Evolutionary conservation across 345 rosid species (phyloP).

Genomic region (Geranium brycei): DNA sequence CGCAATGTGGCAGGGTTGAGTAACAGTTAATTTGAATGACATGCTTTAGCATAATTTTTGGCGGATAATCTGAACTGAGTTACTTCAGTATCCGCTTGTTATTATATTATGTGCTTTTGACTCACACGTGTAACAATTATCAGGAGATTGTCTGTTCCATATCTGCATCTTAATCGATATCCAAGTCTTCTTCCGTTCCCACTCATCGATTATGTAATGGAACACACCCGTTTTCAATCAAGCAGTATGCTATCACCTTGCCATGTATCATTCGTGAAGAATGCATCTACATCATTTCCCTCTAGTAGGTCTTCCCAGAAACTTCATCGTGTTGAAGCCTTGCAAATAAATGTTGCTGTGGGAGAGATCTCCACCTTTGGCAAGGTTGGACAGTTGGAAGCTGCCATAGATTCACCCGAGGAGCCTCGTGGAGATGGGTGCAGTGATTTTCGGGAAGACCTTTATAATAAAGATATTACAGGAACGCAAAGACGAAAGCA

Average conservation of each 20-base stretch:
- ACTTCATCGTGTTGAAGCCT: constrained; percentile 14
- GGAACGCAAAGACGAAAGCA: constrained; percentile 46
- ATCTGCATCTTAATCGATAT: constrained; percentile 12
- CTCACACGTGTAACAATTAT: not conserved
- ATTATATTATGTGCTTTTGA: not conserved
- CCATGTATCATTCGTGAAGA: constrained; percentile 13
- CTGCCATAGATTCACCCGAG: constrained; percentile 9
- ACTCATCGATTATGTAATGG: constrained; percentile 8
- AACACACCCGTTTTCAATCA: constrained; percentile 19
- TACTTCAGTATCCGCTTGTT: too few species aligned
- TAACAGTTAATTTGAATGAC: too few species aligned
- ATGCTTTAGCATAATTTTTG: too few species aligned
- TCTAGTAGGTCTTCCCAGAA: constrained; percentile 14
- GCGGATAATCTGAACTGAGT: too few species aligned
- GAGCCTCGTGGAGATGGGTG: constrained; percentile 9
- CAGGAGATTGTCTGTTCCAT: constrained; percentile 25
- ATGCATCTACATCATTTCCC: constrained; percentile 10
- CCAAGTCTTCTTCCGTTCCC: constrained; percentile 13
- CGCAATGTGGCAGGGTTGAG: too few species aligned
- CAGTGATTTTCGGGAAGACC: constrained; percentile 6
- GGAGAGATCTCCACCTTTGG: constrained; percentile 11
- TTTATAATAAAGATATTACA: constrained; percentile 11
- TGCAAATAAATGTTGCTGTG: constrained; percentile 13
- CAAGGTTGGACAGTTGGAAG: constrained; percentile 12
- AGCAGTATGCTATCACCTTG: constrained; percentile 10